Base-by-base conservation (phyloP, 1,139 yeast genomes). In the Entelexis sorbosivorans region DNA sequence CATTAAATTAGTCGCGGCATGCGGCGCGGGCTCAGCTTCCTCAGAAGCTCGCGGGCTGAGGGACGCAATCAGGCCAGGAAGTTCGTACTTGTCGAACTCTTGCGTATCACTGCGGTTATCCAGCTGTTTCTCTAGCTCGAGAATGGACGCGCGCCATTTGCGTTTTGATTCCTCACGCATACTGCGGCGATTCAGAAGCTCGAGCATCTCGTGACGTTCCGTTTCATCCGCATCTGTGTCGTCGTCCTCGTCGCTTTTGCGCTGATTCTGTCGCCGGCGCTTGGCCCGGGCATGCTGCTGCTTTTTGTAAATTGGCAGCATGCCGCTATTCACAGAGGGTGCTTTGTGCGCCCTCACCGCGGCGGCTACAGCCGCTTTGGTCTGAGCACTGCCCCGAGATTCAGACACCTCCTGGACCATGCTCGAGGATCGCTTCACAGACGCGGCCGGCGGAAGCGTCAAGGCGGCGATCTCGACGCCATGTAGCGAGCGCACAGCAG, bases 401-500 rank as follows among this genome's bases (percentile, higher is more conserved):
- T 26, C 19, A 16, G 43, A 14, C 20, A 33, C 17, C 16, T 19
- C 16, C 22, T 39, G 22, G 24, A 20, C 33, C 35, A 29, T 17
- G 26, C 34, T 40, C 5, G 16, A 7, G 11, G 35, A 29, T 4
- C 35, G 9, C 10, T 40, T 40, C 20, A 14, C 6, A 16, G 36
- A 8, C 6, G 36, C 36, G 2, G 19, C 24, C 6, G 29, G 36
- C 9, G 39, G 24, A 2, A 24, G 32, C 11, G 17, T 14, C 36
- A 38, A 24, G 2, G 24, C 17, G 8, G 49, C 32, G 5, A 42
- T 11, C 17, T 40, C 22, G 10, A 19, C 31, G 13, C 59, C 59
- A 2, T 38, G 44, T 1, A 57, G 42, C 1, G 60, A 54, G 3
- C 50, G 45, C 24, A 58, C 56, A 1, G 38, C 10, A 1, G 29